Base-by-base conservation (phyloP, 192 early-diverging fungal species). In the Coemansia asiatica region DNA sequence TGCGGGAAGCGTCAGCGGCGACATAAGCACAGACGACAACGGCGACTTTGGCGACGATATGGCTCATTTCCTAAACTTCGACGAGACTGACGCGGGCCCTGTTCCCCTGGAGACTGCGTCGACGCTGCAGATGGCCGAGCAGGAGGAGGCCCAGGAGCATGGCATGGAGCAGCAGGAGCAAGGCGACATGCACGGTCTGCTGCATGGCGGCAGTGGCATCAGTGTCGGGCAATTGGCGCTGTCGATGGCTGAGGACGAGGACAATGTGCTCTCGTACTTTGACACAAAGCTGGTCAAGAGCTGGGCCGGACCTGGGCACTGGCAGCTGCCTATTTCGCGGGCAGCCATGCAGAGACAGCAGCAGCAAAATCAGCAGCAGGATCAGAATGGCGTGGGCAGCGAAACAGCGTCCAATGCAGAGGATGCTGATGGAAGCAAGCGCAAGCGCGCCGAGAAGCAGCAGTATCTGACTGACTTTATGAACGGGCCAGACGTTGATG, bases 291-390 rank as follows among this genome's bases (percentile, higher is more conserved):
- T 94, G 51, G 67, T 88, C 66, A 83, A 87, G 49, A 87, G 87
- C 55, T 98, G 96, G 96, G 96, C 95, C 8, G 96, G 96, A 15
- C 93, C 95, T 13, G 92, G 91, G 63, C 91, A 93, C 71, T 98
- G 95, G 95, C 92, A 88, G 35, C 64, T 92, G 60, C 79, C 79
- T 51, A 75, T 81, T 40, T 76, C 79, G 21, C 72, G 77, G 19
- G 72, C 77, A 10, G 66, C 66, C 23, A 71, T 74, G 67, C 74
- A 75, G 35, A 74, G 68, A 67, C 76, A 79, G 64, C 58, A 68
- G 56, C 69, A 58, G 4, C 54, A 28, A 19, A 51, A 61, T 51
- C 63, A 64, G 16, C 57, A 61, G 61, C 60, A 60, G 53, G 46
- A 38, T 55, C 66, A 72, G 36, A 46, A 4, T 61, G 63, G 53